A percentile compares a stretch with the other conserved stretches of the same genome.
These are phyloP conservation scores for Discostella stelligera DNA, from an alignment of 352 stramenopile species.

Conservation along the genomic window DNA sequence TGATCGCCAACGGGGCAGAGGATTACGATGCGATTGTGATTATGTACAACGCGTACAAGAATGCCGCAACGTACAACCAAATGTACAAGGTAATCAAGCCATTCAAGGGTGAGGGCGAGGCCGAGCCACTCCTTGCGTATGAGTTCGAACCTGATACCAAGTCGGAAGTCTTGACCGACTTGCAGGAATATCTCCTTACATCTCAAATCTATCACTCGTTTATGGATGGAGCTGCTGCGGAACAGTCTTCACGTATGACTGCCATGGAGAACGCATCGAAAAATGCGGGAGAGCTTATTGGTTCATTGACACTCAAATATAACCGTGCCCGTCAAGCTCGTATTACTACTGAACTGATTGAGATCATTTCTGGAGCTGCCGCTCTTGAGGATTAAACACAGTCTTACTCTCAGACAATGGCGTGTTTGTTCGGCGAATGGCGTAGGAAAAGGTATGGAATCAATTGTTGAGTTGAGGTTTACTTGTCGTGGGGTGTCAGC, in stretches of 20 bases:
- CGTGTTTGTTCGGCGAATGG: background rate
- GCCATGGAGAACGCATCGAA: constrained; percentile 99
- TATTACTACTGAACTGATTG: constrained; percentile 87
- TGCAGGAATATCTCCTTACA: constrained; percentile 93
- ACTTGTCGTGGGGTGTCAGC: background rate
- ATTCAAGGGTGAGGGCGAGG: constrained; percentile 69
- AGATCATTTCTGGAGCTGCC: constrained; percentile 93
- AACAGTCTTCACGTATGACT: constrained; percentile 98
- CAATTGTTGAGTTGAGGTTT: background rate
- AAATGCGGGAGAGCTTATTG: constrained; percentile 98
- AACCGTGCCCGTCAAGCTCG: constrained; percentile 90
- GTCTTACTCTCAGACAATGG: background rate
- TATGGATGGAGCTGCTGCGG: constrained; percentile 96
- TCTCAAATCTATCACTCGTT: constrained; percentile 94
- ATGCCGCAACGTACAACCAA: constrained; percentile 93
- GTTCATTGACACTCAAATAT: constrained; percentile 89
- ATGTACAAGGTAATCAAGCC: constrained; percentile 87
- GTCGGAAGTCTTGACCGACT: constrained; percentile 92
- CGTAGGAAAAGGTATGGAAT: background rate
- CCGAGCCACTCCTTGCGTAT: constrained; percentile 86
- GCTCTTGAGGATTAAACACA: constrained; percentile 86
- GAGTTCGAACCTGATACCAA: constrained; percentile 98
- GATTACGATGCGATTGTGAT: constrained; percentile 94
- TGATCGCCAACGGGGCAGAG: constrained; percentile 76
- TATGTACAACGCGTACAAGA: constrained; percentile 97